These are phyloP conservation scores for Ophiosphaerella korrae DNA, from an alignment of 2,329 filamentous ascomycete genomes.

Conservation along the genomic window DNA sequence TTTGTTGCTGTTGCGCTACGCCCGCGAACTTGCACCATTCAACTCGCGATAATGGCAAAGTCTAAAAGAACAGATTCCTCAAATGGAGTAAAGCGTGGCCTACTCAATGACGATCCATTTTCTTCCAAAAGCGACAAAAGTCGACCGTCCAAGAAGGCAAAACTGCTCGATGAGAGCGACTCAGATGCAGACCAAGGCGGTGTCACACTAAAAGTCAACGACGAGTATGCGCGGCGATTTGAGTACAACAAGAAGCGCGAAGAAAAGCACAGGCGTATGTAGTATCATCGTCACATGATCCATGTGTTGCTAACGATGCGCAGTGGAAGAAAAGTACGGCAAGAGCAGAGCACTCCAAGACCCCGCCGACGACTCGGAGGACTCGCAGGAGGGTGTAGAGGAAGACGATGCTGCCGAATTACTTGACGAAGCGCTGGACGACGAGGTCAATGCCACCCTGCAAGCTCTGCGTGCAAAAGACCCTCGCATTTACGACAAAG, in stretches of 20 bases:
- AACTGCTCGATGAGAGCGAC: conserved; percentile 46
- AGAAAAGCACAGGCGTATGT: conserved; percentile 73
- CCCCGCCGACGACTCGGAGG: conserved; percentile 58
- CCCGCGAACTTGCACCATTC: conserved; percentile 1
- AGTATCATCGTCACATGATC: not conserved
- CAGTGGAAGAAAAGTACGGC: conserved; percentile 88
- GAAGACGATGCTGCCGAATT: conserved; percentile 92
- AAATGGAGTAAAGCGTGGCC: conserved; percentile 31
- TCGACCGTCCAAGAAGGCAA: conserved; percentile 42
- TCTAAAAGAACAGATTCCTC: conserved; percentile 31
- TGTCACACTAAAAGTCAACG: conserved; percentile 74
- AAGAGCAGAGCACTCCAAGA: conserved; percentile 49
- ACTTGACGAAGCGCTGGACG: conserved; percentile 82
- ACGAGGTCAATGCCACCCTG: conserved; percentile 84
- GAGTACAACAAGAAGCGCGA: conserved; percentile 98
- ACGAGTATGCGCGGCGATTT: conserved; percentile 85
- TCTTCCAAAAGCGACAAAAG: conserved; percentile 22
- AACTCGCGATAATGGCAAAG: conserved; percentile 25
- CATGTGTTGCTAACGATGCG: conserved; percentile 22
- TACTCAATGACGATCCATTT: conserved; percentile 20
- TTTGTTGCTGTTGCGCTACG: conserved; percentile 20
- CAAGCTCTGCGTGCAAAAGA: conserved; percentile 89
- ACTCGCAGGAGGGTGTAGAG: conserved; percentile 65
- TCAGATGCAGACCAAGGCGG: conserved; percentile 33
- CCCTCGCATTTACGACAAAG: conserved; percentile 83